A percentile compares a stretch with the other conserved stretches of the same genome.
phyloP scores from a whole-genome alignment of 148 eudicot species.

The Camellia japonica region DNA sequence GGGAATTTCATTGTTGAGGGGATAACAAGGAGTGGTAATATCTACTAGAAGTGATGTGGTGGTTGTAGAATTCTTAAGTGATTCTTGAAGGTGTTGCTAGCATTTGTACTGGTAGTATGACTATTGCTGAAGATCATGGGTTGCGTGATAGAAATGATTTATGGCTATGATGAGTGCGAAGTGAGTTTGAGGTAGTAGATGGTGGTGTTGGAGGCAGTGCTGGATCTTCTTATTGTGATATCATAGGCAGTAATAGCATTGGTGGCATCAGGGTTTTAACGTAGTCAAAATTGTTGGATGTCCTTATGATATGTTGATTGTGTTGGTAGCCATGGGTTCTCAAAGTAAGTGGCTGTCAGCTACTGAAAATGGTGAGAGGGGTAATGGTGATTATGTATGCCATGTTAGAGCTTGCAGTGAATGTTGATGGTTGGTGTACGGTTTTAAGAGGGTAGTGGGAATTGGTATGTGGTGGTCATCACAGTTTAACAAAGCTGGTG shows the following conservation, averaged over 20 bases:
- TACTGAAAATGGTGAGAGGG: slow-evolving; percentile 7
- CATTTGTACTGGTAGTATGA: background rate
- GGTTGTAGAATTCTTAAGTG: background rate
- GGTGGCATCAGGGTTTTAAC: background rate
- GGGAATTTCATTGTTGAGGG: background rate
- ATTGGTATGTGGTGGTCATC: background rate
- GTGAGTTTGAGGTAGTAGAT: background rate
- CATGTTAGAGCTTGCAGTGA: background rate
- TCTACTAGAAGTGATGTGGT: background rate
- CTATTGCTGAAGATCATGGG: background rate
- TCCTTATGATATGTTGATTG: background rate
- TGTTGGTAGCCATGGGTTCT: background rate
- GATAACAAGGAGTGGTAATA: background rate
- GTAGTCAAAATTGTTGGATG: background rate
- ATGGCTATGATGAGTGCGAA: background rate
- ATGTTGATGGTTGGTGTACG: background rate
- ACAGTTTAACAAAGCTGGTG: background rate
- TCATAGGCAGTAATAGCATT: background rate
- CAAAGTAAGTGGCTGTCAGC: background rate
- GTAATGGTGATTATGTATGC: background rate
- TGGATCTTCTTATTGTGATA: background rate
- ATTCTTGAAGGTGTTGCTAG: background rate
- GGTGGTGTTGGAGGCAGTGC: slow-evolving; percentile 2
- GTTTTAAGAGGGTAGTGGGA: background rate
- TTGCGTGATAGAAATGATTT: background rate